Percentiles rank a stretch among this genome's conserved stretches.
phyloP scores from a whole-genome alignment of 257 asterid genomes.

The Penstemon barbatus region DNA sequence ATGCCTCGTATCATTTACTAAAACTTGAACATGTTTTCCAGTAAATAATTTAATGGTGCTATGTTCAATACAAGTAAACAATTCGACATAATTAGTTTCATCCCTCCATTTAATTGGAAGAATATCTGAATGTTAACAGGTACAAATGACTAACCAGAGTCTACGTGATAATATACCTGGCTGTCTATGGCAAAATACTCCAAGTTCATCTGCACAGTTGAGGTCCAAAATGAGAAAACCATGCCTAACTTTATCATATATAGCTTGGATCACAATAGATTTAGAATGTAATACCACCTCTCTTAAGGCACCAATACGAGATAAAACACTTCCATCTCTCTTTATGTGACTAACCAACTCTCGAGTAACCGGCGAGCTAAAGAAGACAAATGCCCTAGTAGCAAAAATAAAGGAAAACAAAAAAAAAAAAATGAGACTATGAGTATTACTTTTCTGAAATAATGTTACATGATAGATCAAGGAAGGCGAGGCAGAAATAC shows the following conservation, averaged over 20 bases:
- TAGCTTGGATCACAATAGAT: slow-evolving; percentile 16
- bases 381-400: slow-evolving; percentile 90
- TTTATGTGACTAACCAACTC: slow-evolving; percentile 85
- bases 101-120: not conserved
- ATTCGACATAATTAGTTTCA: slow-evolving; percentile 5
- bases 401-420: slow-evolving; percentile 24
- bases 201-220: slow-evolving; percentile 89
- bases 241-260: slow-evolving; percentile 30
- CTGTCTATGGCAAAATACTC: slow-evolving; percentile 91
- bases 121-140: slow-evolving; percentile 5
- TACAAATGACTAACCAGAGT: not conserved
- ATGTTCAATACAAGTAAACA: slow-evolving; percentile 12
- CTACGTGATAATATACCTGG: slow-evolving; percentile 62
- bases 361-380: slow-evolving; percentile 85
- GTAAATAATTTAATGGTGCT: slow-evolving; percentile 2
- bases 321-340: slow-evolving; percentile 74
- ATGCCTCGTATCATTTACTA: slow-evolving; percentile 15
- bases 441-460: slow-evolving; percentile 22
- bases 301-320: slow-evolving; percentile 97
- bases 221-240: slow-evolving; percentile 42
- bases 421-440: slow-evolving; percentile 26
- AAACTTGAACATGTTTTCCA: not conserved
- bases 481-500: slow-evolving; percentile 24
- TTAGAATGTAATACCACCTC: slow-evolving; percentile 54
- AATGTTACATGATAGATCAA: slow-evolving; percentile 24